phyloP scores from a whole-genome alignment of 805 yeast genomes.

The Starmera amethionina region DNA sequence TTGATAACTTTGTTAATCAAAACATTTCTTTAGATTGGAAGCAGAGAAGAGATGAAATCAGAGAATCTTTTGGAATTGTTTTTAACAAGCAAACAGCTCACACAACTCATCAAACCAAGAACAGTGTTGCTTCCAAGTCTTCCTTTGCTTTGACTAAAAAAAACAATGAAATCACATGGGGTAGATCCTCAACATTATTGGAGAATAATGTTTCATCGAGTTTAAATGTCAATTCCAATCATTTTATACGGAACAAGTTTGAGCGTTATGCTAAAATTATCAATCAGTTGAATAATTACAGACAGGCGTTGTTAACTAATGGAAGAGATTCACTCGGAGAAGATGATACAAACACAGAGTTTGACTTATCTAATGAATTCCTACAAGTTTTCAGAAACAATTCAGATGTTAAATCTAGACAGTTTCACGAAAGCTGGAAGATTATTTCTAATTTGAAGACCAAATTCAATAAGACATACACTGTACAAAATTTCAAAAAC shows the following conservation, averaged over 20 bases:
- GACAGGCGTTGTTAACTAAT: constrained; percentile 32
- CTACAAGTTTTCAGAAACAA: constrained; percentile 49
- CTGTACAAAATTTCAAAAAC: constrained; percentile 11
- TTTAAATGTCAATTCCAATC: constrained; percentile 33
- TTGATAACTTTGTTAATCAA: constrained; percentile 65
- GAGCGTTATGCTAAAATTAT: constrained; percentile 68
- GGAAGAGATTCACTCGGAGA: constrained; percentile 2
- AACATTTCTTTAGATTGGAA: constrained; percentile 81
- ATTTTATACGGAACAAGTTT: constrained; percentile 41
- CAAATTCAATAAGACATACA: constrained; percentile 8
- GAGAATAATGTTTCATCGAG: constrained; percentile 21
- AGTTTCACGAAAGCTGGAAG: constrained; percentile 66
- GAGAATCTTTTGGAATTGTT: constrained; percentile 58
- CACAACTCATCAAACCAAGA: constrained; percentile 5
- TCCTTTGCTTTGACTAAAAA: not conserved
- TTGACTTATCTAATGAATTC: constrained; percentile 51
- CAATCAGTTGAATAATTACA: constrained; percentile 58
- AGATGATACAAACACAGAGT: constrained; percentile 18
- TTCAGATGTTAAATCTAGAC: constrained; percentile 56
- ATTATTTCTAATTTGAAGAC: constrained; percentile 37
- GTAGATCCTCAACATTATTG: constrained; percentile 19
- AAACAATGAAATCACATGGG: constrained; percentile 17
- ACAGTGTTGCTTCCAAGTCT: constrained; percentile 9
- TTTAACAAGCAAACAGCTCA: constrained; percentile 19
- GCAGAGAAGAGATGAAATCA: constrained; percentile 61